Conservation (phyloP, 2,329 filamentous ascomycete species). For the Nemania sp. region DNA sequence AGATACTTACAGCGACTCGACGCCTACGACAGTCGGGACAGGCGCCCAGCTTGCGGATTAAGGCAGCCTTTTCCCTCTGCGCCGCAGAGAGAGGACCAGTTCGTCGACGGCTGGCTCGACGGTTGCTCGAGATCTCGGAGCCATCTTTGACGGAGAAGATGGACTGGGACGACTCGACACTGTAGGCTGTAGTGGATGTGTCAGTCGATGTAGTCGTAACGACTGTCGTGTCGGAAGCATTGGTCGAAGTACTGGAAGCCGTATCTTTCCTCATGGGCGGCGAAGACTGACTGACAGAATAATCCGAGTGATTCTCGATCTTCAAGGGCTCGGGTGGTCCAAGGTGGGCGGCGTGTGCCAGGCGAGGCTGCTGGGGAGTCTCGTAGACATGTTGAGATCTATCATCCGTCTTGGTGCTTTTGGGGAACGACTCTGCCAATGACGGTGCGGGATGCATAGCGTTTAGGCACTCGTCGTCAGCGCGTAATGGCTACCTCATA, state of each 20-base stretch:
- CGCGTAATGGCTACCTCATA: constrained; percentile 50
- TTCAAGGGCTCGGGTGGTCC: constrained; percentile 47
- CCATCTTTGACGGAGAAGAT: constrained; percentile 69
- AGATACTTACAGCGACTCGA: constrained; percentile 67
- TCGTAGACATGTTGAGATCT: constrained; percentile 46
- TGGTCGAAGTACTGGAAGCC: constrained; percentile 65
- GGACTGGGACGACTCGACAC: constrained; percentile 66
- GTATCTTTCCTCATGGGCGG: constrained; percentile 61
- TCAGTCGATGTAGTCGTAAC: constrained; percentile 56
- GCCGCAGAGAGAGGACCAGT: constrained; percentile 69
- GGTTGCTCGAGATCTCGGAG: constrained; percentile 64
- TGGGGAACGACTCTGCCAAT: constrained; percentile 53
- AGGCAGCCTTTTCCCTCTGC: constrained; percentile 69
- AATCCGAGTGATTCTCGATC: constrained; percentile 45
- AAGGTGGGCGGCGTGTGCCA: constrained; percentile 45
- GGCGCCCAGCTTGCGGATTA: constrained; percentile 70
- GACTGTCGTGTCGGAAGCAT: constrained; percentile 58
- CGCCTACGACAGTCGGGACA: constrained; percentile 67
- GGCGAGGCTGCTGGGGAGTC: constrained; percentile 47
- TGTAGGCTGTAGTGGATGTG: constrained; percentile 64
- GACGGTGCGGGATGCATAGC: constrained; percentile 54
- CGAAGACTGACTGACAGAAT: constrained; percentile 48
- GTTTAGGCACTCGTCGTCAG: constrained; percentile 46
- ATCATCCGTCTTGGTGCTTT: constrained; percentile 52
- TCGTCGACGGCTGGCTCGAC: constrained; percentile 68